Percentiles rank a stretch among this genome's conserved stretches.
These are phyloP conservation scores for Epicoccum nigrum DNA, from an alignment of 2,329 filamentous ascomycete genomes.

Conservation along the genomic window DNA sequence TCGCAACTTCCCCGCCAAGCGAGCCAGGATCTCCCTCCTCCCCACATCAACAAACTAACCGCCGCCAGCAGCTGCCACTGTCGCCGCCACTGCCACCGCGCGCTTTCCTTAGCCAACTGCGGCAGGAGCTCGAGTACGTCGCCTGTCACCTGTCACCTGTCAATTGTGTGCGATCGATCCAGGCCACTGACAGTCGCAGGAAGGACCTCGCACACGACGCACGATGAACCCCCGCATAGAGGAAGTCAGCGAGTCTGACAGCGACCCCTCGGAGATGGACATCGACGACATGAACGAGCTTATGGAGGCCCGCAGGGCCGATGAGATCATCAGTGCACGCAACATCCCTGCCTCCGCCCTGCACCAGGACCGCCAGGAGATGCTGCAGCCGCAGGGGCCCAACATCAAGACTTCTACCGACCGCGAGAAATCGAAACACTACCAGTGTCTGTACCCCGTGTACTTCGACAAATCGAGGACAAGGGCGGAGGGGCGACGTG, in stretches of 20 bases:
- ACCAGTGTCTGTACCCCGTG: constrained; percentile 89
- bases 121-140: constrained; percentile 2
- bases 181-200: not conserved
- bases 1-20: constrained; percentile 21
- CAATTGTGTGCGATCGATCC: not conserved
- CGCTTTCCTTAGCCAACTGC: not conserved
- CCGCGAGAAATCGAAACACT: constrained; percentile 70
- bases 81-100: constrained; percentile 7
- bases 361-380: constrained; percentile 35
- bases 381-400: constrained; percentile 46
- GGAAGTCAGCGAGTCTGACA: constrained; percentile 85
- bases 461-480: constrained; percentile 86
- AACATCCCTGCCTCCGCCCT: constrained; percentile 28
- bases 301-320: constrained; percentile 41
- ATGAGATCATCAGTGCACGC: constrained; percentile 57
- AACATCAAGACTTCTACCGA: constrained; percentile 51
- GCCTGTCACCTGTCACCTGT: no score
- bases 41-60: constrained; percentile 18
- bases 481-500: constrained; percentile 81
- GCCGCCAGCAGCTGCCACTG: constrained; percentile 6
- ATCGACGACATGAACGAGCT: constrained; percentile 79
- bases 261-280: constrained; percentile 70
- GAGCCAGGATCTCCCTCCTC: constrained; percentile 12
- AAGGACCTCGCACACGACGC: constrained; percentile 7
- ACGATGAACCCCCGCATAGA: constrained; percentile 76